Evolutionary conservation across 163 green algal species (phyloP).

Genomic region (Chlorella variabilis): DNA sequence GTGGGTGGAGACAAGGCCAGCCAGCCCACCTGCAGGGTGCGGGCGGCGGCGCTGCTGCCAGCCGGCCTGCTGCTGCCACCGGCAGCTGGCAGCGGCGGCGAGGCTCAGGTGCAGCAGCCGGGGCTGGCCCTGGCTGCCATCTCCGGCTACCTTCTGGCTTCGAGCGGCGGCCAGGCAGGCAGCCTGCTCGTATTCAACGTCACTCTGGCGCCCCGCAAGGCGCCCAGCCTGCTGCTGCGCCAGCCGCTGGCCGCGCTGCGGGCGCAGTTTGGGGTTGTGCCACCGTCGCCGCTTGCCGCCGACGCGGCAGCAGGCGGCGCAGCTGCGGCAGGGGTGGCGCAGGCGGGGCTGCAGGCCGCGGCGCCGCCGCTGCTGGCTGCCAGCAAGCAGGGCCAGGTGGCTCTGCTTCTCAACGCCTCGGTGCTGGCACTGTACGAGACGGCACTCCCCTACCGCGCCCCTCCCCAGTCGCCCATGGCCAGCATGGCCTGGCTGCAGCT

Average conservation of each 20-base stretch:
- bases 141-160: not conserved
- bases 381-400: constrained; percentile 17
- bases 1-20: not conserved
- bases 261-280: not conserved
- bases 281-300: too few species aligned
- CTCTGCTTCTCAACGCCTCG: not conserved
- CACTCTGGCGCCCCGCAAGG: not conserved
- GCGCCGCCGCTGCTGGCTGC: constrained; percentile 5
- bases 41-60: not conserved
- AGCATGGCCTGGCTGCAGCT: constrained; percentile 37
- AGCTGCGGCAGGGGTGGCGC: not conserved
- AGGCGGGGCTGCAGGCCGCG: not conserved
- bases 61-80: not conserved
- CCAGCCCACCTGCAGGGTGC: not conserved
- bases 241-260: not conserved
- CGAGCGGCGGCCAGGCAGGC: not conserved
- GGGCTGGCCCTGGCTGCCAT: not conserved
- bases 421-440: constrained; percentile 15
- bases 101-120: not conserved
- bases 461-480: not conserved
- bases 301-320: not conserved
- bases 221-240: constrained; percentile 8
- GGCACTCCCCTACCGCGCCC: not conserved
- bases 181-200: constrained; percentile 17
- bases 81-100: too few species aligned